Percentiles rank a stretch among this genome's conserved stretches.
Conservation (phyloP, 345 rosid species). For the Anastatica hierochuntica region DNA sequence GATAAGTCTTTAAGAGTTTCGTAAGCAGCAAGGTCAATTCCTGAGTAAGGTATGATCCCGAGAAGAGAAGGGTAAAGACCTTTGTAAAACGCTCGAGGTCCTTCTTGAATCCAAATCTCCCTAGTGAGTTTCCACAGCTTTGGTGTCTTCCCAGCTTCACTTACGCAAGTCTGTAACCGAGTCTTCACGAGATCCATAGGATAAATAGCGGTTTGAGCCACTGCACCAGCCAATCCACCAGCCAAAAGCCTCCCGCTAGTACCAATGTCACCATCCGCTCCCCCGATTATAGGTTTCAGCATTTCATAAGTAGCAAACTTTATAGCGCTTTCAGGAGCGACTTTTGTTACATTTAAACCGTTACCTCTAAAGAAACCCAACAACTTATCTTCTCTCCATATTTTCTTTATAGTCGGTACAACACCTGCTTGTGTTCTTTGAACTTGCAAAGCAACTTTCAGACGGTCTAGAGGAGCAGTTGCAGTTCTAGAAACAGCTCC, state of each 20-base stretch:
- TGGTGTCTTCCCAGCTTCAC: conserved; percentile 66
- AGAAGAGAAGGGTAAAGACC: conserved; percentile 89
- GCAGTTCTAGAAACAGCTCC: too few species aligned
- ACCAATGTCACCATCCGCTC: conserved; percentile 53
- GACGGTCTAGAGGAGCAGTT: too few species aligned
- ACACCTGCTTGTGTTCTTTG: too few species aligned
- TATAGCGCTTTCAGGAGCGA: too few species aligned
- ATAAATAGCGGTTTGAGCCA: conserved; percentile 83
- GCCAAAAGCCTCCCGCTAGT: conserved; percentile 72
- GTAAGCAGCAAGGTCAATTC: conserved; percentile 92
- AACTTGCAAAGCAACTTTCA: too few species aligned
- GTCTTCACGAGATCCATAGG: conserved; percentile 97
- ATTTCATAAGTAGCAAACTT: too few species aligned
- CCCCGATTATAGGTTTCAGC: conserved; percentile 62
- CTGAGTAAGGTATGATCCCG: conserved; percentile 91
- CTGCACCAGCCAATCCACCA: conserved; percentile 93
- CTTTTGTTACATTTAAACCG: too few species aligned
- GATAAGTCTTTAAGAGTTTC: conserved; percentile 89
- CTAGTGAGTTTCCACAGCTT: conserved; percentile 49
- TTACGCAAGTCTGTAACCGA: conserved; percentile 66
- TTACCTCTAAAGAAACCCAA: too few species aligned
- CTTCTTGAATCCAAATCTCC: conserved; percentile 84
- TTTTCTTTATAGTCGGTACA: too few species aligned
- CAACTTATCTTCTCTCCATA: too few species aligned
- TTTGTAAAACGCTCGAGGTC: conserved; percentile 85